Base-by-base conservation (phyloP, 169 alveolate genomes). In the Theileria equi region DNA sequence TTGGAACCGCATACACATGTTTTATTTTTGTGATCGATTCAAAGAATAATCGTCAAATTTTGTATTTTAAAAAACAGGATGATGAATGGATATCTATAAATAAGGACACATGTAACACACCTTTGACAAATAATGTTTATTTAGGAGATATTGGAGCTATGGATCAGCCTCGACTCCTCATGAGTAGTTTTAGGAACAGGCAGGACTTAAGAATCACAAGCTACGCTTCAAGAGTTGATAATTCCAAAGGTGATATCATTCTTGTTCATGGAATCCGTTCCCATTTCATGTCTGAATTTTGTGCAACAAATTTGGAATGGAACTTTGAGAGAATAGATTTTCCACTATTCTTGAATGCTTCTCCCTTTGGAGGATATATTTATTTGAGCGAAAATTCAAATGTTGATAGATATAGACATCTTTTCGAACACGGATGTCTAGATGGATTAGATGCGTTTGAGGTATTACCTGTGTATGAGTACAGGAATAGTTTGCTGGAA, bases 131-230 rank as follows among this genome's bases (percentile, higher is more conserved):
- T n/a, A n/a, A n/a, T n/a, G n/a, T n/a, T n/a, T n/a, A n/a, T n/a
- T n/a, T n/a, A n/a, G n/a, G n/a, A n/a, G n/a, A n/a, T n/a, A n/a
- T n/a, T n/a, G n/a, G n/a, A n/a, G n/a, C n/a, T n/a, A n/a, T n/a
- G n/a, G n/a, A n/a, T n/a, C n/a, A n/a, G n/a, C n/a, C n/a, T n/a
- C n/a, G n/a, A n/a, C n/a, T n/a, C n/a, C n/a, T n/a, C n/a, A 49
- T 63, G 52, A 78, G 86, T 79, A 59, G 66, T 6, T 84, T 84
- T 62, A 69, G 54, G 32, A 84, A 84, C 59, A 65, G 47, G 50
- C 73, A 72, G 61, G 76, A 70, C 1, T 32, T 84, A 41, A 34
- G 44, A 13, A 28, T 84, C 28, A 77, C 77, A 43, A 84, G 86
- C 4, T 84, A 84, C 38, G 34, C 74, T 19, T 53, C 84, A 48